Evolutionary conservation across 257 asterid genomes (phyloP), one percentile per base, ranked within the genome.

Genomic region (Solanum piurae): DNA sequence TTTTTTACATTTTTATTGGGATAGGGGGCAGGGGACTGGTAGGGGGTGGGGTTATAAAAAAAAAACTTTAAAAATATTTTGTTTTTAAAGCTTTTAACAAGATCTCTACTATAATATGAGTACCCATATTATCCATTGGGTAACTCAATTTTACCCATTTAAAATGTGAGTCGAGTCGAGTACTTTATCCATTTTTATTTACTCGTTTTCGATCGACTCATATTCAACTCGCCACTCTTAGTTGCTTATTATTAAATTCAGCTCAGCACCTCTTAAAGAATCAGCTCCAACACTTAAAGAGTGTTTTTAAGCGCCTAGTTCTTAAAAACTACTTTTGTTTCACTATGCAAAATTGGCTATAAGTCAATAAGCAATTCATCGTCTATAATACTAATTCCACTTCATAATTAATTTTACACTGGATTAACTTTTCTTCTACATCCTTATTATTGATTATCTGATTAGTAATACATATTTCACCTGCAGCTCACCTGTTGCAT

Each of bases 401-500:
- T 40, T 4, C 5, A 80, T 80, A 14, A 80, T 80, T 46, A 80
- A 25, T 46, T 46, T 44, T 80, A 44, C 16, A 27, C 66, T 27
- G 66, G 21, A 1, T 14, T 46, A 80, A 80, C 66, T 16, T 80
- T 27, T 80, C 69, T 29, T 49, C 10, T 80, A 31, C 37, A 29
- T 80, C 16, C n/a, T 80, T 80, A 8, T 44, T 85, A 58, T 44
- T 85, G 64, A 85, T 86, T 44, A 71, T 86, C 82, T 86, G 31
- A 71, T 80, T 29, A 18, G 37, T 80, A 29, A 80, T 29, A 18
- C 62, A 80, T 49, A 49, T 38, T 90, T 88, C 87, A 83, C 88
- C 86, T 89, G 89, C 99, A 97, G 99, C 92, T 96, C 93, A 52
- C 98, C 99, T 5, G 99, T 97, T 89, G 99, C 99, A 85, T 97